phyloP scores from a whole-genome alignment of 805 yeast genomes.

The Pichia exigua region DNA sequence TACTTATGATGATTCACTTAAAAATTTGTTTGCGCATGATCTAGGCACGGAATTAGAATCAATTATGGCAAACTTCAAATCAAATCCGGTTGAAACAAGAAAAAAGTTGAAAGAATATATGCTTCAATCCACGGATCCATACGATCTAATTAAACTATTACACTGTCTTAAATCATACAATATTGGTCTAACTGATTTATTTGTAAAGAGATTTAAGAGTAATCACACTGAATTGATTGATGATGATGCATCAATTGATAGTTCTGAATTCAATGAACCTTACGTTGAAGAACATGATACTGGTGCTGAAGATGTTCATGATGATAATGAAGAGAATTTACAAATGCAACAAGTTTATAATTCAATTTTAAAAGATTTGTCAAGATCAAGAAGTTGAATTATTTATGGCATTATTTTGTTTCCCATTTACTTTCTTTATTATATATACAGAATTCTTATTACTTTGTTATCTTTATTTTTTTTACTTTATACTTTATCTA shows the following conservation, averaged over 20 bases:
- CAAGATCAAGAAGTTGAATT: conserved; percentile 2
- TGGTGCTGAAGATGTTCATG: not conserved
- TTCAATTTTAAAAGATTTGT: conserved; percentile 19
- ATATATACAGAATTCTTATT: too few relatives aligned
- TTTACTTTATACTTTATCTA: not conserved
- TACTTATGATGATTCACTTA: not conserved
- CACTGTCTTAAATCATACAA: conserved; percentile 6
- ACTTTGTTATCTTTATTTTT: not conserved
- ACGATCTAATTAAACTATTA: conserved; percentile 12
- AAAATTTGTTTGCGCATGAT: not conserved
- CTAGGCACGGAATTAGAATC: not conserved
- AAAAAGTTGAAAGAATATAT: conserved; percentile 7
- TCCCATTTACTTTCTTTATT: not conserved
- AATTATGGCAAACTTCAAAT: conserved; percentile 2
- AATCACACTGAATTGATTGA: not conserved
- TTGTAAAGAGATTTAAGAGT: conserved; percentile 4
- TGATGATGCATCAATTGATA: conserved; percentile 10
- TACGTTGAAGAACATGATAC: not conserved
- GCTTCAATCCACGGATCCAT: conserved; percentile 12
- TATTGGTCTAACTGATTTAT: conserved; percentile 11
- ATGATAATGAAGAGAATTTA: not conserved
- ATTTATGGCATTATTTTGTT: not conserved
- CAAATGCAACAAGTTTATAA: conserved; percentile 18
- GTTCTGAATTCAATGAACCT: conserved; percentile 1
- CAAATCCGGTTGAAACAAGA: conserved; percentile 2